Evolutionary conservation across 2,329 filamentous ascomycete species (phyloP).

Genomic region (Colletotrichum orbiculare): DNA sequence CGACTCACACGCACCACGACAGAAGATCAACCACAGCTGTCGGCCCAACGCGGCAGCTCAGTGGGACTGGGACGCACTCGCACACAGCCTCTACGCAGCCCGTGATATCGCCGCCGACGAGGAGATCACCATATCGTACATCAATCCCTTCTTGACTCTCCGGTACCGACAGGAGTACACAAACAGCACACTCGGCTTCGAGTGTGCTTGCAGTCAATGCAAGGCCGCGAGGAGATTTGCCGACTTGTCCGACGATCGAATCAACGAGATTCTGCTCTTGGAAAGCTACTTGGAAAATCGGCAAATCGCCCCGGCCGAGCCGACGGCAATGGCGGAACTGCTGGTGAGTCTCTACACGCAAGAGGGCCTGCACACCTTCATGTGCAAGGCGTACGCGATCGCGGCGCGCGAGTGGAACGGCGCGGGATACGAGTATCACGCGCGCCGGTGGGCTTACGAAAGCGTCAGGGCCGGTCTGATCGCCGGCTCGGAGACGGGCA

Average conservation of each 20-base stretch:
- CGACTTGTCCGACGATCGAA: neutral
- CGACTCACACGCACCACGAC: neutral
- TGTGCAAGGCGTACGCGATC: constrained; percentile 2
- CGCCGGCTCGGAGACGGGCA: neutral
- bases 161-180: neutral
- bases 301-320: constrained; percentile 12
- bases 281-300: neutral
- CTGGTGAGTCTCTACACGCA: constrained; percentile 3
- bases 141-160: neutral
- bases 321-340: constrained; percentile 7
- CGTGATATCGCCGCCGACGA: constrained; percentile 6
- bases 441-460: neutral
- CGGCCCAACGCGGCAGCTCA: constrained; percentile 7
- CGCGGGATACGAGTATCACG: neutral
- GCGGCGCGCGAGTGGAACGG: constrained; percentile 5
- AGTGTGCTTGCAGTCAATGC: constrained; percentile 9
- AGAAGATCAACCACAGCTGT: constrained; percentile 21
- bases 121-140: constrained; percentile 19
- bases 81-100: constrained; percentile 3
- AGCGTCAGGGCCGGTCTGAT: neutral
- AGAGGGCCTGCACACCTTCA: neutral
- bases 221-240: neutral
- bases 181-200: neutral
- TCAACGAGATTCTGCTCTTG: constrained; percentile 4
- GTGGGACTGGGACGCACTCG: neutral